Percentiles rank a stretch among this genome's conserved stretches.
phyloP scores from a whole-genome alignment of 2,329 filamentous ascomycete genomes.

The Aspergillus uvarum region DNA sequence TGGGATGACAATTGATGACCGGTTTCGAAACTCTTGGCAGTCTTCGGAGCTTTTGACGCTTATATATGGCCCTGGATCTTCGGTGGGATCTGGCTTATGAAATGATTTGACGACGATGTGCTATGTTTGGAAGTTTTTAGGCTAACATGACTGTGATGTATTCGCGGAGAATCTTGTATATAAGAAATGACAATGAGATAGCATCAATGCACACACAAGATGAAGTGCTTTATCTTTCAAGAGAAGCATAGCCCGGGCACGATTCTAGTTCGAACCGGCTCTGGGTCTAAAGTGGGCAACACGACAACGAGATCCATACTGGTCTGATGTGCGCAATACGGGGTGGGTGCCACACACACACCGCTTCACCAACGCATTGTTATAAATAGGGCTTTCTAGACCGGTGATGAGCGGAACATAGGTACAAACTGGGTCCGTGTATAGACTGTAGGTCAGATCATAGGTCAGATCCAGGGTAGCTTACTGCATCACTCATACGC shows the following conservation, averaged over 20 bases:
- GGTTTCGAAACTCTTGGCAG: not conserved
- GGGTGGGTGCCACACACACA: not conserved
- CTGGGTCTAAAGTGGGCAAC: not conserved
- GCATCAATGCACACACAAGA: not conserved
- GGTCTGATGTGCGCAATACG: not conserved
- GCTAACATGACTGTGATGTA: constrained; percentile 4
- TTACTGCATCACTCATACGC: not conserved
- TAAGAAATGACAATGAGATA: constrained; percentile 1
- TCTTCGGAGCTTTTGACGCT: constrained; percentile 2
- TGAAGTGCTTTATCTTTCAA: not conserved
- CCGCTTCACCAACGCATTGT: constrained; percentile 6
- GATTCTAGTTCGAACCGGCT: not conserved
- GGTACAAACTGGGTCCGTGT: not conserved
- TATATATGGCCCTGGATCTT: constrained; percentile 2
- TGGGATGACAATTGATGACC: not conserved
- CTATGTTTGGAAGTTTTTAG: constrained; percentile 1
- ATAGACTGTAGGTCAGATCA: not conserved
- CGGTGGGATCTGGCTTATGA: constrained; percentile 9
- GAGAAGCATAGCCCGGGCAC: not conserved
- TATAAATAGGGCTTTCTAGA: constrained; percentile 1
- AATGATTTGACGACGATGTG: constrained; percentile 14
- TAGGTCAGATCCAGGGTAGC: not conserved
- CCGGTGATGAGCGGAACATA: not conserved
- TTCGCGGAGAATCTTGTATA: constrained; percentile 1
- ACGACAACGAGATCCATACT: not conserved